Evolutionary conservation across 208 protist genomes (phyloP).

Genomic region (Trypanosoma brucei): DNA sequence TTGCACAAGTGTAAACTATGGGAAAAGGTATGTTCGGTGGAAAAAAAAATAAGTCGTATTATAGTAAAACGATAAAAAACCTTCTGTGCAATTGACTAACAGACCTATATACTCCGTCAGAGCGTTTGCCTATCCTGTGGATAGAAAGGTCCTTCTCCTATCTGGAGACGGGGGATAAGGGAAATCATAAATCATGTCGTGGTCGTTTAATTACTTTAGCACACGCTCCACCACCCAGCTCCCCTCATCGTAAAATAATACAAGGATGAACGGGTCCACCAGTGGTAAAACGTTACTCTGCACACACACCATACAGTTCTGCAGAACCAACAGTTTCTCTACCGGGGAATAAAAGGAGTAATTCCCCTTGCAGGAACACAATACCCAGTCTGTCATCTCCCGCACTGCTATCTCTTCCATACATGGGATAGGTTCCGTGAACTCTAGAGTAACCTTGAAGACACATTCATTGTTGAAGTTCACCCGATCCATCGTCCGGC

Average conservation of each 20-base stretch:
- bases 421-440: slow-evolving; percentile 55
- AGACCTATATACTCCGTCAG: no score
- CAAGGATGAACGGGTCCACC: slow-evolving; percentile 44
- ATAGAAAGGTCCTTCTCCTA: neutral
- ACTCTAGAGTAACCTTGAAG: slow-evolving; percentile 79
- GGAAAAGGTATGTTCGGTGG: no score
- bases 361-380: slow-evolving; percentile 51
- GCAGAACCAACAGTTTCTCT: slow-evolving; percentile 66
- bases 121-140: neutral
- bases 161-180: no score
- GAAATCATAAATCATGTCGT: neutral
- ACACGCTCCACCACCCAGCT: slow-evolving; percentile 67
- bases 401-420: slow-evolving; percentile 69
- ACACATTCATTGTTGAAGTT: slow-evolving; percentile 49
- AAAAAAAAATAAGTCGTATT: no score
- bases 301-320: slow-evolving; percentile 54
- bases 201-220: slow-evolving; percentile 24
- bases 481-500: slow-evolving; percentile 61
- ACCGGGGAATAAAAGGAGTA: slow-evolving; percentile 67
- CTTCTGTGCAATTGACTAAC: no score
- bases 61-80: no score
- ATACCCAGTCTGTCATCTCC: slow-evolving; percentile 75
- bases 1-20: no score
- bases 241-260: slow-evolving; percentile 52
- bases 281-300: slow-evolving; percentile 62